A percentile compares a stretch with the other conserved stretches of the same genome.
phyloP scores from a whole-genome alignment of 352 stramenopile species.

The Globisporangium uncinulatum region DNA sequence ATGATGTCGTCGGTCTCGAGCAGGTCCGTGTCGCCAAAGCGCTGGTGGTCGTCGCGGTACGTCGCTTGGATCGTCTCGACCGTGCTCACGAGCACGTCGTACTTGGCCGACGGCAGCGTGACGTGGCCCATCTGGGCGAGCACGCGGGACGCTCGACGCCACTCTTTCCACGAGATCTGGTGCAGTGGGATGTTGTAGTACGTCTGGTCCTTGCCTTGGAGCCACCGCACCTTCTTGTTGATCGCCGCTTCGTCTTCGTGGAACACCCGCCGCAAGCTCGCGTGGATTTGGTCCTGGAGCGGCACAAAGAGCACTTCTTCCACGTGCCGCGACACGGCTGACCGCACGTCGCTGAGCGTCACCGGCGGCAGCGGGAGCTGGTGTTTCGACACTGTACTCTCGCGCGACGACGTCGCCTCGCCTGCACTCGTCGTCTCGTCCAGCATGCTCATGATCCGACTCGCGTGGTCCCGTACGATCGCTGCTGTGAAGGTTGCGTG shows the following conservation, averaged over 20 bases:
- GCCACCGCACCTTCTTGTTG: conserved; percentile 83
- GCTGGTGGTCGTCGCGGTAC: conserved; percentile 69
- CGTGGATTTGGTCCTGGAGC: conserved; percentile 55
- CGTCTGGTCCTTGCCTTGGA: conserved; percentile 88
- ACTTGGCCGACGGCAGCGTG: conserved; percentile 64
- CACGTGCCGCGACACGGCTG: conserved; percentile 67
- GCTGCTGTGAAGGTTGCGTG: conserved; percentile 48
- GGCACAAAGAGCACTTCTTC: conserved; percentile 76
- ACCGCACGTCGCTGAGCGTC: conserved; percentile 46
- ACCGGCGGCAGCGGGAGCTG: conserved; percentile 20
- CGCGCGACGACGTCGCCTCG: conserved; percentile 14
- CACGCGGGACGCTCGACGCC: conserved; percentile 66
- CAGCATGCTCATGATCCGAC: conserved; percentile 50
- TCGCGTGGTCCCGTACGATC: conserved; percentile 59
- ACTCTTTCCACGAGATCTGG: conserved; percentile 83
- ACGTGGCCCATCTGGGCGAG: conserved; percentile 54
- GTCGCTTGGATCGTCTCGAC: conserved; percentile 74
- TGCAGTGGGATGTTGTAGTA: conserved; percentile 86
- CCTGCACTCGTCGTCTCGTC: conserved; percentile 37
- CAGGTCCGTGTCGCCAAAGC: conserved; percentile 36
- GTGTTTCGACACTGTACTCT: background rate
- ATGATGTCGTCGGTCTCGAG: conserved; percentile 85
- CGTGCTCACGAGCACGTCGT: conserved; percentile 67
- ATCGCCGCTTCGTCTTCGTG: conserved; percentile 73
- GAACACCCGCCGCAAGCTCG: conserved; percentile 50